Conservation (phyloP, 805 yeast species). For the Ogataea pignaliae region DNA sequence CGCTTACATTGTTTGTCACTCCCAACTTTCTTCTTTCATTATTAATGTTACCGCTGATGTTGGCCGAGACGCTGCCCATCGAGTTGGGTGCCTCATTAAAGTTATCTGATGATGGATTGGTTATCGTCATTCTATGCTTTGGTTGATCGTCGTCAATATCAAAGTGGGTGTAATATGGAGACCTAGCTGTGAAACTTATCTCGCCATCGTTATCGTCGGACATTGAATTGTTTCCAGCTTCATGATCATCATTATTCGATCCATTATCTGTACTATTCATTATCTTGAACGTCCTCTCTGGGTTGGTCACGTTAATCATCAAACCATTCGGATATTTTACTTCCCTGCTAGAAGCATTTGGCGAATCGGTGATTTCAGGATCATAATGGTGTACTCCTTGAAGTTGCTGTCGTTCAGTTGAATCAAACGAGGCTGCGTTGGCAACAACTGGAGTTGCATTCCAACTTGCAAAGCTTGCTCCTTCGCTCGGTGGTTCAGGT, state of each 20-base stretch:
- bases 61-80: slow-evolving; percentile 2
- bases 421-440: too few relatives aligned
- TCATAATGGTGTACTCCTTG: too few relatives aligned
- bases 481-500: too few relatives aligned
- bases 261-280: slow-evolving; percentile 1
- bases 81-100: slow-evolving; percentile 1
- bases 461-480: too few relatives aligned
- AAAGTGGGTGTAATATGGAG: slow-evolving; percentile 29
- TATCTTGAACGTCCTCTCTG: neutral
- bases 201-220: slow-evolving; percentile 21
- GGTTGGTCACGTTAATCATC: neutral
- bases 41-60: slow-evolving; percentile 4
- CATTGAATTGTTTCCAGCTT: neutral
- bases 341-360: too few relatives aligned
- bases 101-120: slow-evolving; percentile 15
- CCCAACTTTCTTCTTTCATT: neutral
- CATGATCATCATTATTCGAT: neutral
- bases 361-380: too few relatives aligned
- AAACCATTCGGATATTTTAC: neutral
- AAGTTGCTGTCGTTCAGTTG: too few relatives aligned
- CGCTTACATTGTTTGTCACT: neutral
- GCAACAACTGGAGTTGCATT: too few relatives aligned
- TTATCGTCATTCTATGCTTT: slow-evolving; percentile 21
- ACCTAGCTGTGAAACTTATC: slow-evolving; percentile 31
- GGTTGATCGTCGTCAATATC: slow-evolving; percentile 14